A percentile compares a stretch with the other conserved stretches of the same genome.
Evolutionary conservation across 495 filamentous ascomycete species (phyloP).

Genomic region (Penicillium waksmanii): DNA sequence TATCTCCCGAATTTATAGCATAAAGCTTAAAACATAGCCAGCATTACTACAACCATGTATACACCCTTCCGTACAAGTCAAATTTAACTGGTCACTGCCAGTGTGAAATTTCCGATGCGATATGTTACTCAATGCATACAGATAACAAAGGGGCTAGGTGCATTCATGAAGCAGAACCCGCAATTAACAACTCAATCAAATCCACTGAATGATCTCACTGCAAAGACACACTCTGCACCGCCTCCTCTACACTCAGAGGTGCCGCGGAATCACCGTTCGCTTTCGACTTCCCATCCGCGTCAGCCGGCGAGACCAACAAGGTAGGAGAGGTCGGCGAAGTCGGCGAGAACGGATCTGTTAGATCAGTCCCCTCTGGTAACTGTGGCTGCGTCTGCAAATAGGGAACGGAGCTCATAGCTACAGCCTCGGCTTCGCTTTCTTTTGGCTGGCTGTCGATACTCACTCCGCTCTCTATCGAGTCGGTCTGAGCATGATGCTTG

Average conservation of each 20-base stretch:
- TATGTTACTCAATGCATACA: not conserved
- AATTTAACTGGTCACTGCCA: no score
- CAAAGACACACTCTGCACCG: constrained; percentile 44
- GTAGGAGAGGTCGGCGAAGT: constrained; percentile 31
- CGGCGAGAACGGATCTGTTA: constrained; percentile 31
- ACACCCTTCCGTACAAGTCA: not conserved
- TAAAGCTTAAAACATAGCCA: no score
- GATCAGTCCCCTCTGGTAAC: not conserved
- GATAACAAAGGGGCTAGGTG: not conserved
- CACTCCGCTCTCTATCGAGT: constrained; percentile 27
- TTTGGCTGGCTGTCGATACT: constrained; percentile 25
- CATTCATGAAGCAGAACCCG: not conserved
- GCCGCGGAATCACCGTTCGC: constrained; percentile 2
- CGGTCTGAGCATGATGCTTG: constrained; percentile 32
- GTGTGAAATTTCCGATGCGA: not conserved
- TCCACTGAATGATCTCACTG: constrained; percentile 16
- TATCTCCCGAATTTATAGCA: no score
- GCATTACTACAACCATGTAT: no score
- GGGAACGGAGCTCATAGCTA: constrained; percentile 10
- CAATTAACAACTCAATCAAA: not conserved
- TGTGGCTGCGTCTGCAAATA: not conserved
- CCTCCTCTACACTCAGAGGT: constrained; percentile 43
- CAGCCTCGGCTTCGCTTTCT: constrained; percentile 20
- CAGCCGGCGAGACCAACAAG: constrained; percentile 20
- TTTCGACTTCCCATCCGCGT: not conserved